phyloP scores from a whole-genome alignment of 306 rosid species.

The Ammopiptanthus mongolicus region DNA sequence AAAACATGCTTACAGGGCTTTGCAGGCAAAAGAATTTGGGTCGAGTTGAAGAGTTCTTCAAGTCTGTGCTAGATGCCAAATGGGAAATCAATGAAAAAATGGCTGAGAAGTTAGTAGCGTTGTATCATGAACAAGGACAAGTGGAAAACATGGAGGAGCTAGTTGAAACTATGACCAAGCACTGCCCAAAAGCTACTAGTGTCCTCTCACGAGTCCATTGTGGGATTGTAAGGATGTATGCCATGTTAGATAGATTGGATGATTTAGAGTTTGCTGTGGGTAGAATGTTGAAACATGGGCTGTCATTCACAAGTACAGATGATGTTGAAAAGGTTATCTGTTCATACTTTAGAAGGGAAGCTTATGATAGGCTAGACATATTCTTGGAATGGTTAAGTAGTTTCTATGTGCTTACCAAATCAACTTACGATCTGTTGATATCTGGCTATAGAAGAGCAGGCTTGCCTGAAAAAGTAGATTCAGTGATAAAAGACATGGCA shows the following conservation, averaged over 20 bases:
- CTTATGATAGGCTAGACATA: constrained; percentile 52
- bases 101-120: constrained; percentile 36
- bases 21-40: constrained; percentile 38
- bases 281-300: constrained; percentile 57
- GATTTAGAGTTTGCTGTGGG: constrained; percentile 50
- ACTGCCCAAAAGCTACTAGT: constrained; percentile 1
- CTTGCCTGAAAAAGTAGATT: constrained; percentile 36
- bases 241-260: constrained; percentile 47
- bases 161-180: constrained; percentile 27
- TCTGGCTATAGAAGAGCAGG: constrained; percentile 49
- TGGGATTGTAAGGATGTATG: constrained; percentile 41
- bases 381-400: constrained; percentile 44
- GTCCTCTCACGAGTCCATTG: constrained; percentile 37
- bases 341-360: constrained; percentile 47
- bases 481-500: constrained; percentile 31
- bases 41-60: constrained; percentile 37
- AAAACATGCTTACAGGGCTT: constrained; percentile 47
- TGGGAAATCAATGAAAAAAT: constrained; percentile 40
- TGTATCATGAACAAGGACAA: constrained; percentile 31
- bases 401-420: constrained; percentile 24
- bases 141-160: constrained; percentile 45
- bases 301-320: constrained; percentile 30
- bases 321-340: constrained; percentile 57
- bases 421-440: constrained; percentile 47
- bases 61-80: constrained; percentile 22